These are phyloP conservation scores for Oleoguttula mirabilis DNA, from an alignment of 495 filamentous ascomycete genomes.

Conservation along the genomic window DNA sequence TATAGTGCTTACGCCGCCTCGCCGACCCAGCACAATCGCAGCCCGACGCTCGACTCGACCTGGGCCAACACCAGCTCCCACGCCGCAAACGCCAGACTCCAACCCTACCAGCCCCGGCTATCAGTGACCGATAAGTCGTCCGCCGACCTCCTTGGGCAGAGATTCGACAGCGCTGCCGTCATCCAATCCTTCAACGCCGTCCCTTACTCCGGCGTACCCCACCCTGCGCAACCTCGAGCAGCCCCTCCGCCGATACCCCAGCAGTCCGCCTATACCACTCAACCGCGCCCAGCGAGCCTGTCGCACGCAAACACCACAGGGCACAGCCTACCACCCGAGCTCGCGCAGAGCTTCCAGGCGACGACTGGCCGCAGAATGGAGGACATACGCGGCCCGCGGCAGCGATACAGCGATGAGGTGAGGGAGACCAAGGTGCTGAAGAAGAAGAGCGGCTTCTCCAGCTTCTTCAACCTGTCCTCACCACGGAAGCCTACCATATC, in stretches of 20 bases:
- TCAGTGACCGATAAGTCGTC: constrained; percentile 19
- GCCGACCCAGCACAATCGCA: not conserved
- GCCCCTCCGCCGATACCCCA: not conserved
- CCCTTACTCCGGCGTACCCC: constrained; percentile 16
- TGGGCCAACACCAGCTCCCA: not conserved
- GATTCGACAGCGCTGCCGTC: constrained; percentile 20
- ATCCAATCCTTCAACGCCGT: constrained; percentile 17
- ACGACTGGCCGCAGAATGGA: constrained; percentile 39
- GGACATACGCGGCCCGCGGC: constrained; percentile 42
- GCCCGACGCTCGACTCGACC: not conserved
- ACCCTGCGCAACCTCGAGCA: constrained; percentile 3
- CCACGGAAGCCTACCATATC: constrained; percentile 88
- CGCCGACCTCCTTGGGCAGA: constrained; percentile 15
- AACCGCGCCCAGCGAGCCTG: constrained; percentile 2
- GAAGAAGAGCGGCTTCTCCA: constrained; percentile 91
- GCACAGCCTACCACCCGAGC: not conserved
- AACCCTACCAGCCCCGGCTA: constrained; percentile 4
- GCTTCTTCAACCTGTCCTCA: constrained; percentile 85
- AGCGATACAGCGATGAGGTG: constrained; percentile 78
- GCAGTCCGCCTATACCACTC: not conserved
- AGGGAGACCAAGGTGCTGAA: constrained; percentile 47
- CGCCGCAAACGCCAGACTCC: too few species aligned
- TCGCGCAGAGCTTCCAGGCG: constrained; percentile 18
- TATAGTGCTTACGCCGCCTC: constrained; percentile 4
- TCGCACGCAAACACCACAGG: not conserved